phyloP scores from a whole-genome alignment of 140 eudicot species.

The Stevia rebaudiana region DNA sequence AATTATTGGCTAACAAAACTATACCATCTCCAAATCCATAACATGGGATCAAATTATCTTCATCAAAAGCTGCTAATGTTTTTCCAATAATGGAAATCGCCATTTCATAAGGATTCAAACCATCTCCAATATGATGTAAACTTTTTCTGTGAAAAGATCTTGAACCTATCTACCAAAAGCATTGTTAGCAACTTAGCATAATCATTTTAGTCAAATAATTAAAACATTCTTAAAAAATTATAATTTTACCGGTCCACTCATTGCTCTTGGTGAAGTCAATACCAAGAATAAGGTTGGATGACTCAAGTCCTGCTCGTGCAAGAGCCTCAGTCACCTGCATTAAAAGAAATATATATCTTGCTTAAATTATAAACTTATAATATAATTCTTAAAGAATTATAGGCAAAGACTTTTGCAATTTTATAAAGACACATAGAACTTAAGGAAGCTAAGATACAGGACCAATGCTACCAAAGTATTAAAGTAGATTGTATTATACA shows the following conservation, averaged over 20 bases:
- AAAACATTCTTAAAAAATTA: background rate
- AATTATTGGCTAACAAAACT: constrained; percentile 2
- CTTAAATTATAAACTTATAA: background rate
- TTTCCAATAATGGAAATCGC: constrained; percentile 89
- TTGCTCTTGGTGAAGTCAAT: constrained; percentile 98
- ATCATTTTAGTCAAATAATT: background rate
- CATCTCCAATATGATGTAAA: constrained; percentile 74
- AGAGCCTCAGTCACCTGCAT: constrained; percentile 83
- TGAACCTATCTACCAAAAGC: constrained; percentile 45
- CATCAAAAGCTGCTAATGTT: constrained; percentile 88
- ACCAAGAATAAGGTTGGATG: constrained; percentile 90
- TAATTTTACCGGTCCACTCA: constrained; percentile 82
- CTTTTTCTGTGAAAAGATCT: constrained; percentile 66
- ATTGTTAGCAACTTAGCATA: constrained; percentile 31
- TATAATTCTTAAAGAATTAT: background rate
- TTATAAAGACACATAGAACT: background rate
- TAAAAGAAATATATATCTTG: background rate
- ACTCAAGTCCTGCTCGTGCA: constrained; percentile 93
- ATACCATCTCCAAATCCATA: constrained; percentile 99
- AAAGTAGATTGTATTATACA: background rate
- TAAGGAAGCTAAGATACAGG: background rate
- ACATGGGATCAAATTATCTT: constrained; percentile 93
- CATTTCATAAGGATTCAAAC: constrained; percentile 69
- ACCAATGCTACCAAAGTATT: background rate
- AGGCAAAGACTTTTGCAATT: background rate